Evolutionary conservation across 2,329 filamentous ascomycete species (phyloP), one percentile per base, ranked within the genome.

Genomic region (Rosellinia necatrix): DNA sequence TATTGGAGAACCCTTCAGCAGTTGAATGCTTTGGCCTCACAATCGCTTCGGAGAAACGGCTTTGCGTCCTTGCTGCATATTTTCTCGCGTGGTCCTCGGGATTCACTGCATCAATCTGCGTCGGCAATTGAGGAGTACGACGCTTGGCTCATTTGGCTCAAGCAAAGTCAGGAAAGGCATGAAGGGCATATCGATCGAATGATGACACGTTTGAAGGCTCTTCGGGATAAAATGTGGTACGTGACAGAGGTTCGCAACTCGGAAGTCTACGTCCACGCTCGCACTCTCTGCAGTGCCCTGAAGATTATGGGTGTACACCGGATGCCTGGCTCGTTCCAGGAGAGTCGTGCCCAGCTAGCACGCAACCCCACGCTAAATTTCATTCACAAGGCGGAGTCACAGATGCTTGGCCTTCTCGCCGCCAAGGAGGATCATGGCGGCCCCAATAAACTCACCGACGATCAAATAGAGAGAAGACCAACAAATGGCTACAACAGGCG

Each of bases 141-240:
- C 62, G 88, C 88, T 3, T 91, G 89, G 89, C 83, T 93, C 27
- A 85, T 92, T 10, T 92, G 89, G 84, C 80, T 96, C 17, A 91
- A 91, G 68, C 89, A 91, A 64, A 91, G 88, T 21, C 87, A 93
- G 66, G 89, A 91, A 66, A 84, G 89, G 3, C 86, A 92, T 43
- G 90, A 93, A 65, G 82, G 81, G 2, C 81, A 85, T 10, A 87
- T 92, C 30, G 88, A 91, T 35, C 80, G 84, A 4, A 90, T 91
- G 83, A 89, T 91, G 80, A 80, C 81, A 56, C 84, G 85, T 4
- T 80, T 94, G 32, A 84, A 87, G 54, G 86, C 88, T 19, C 80
- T 97, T 34, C 85, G 94, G 37, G 90, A 96, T 71, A 97, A 97
- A 78, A 96, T 97, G 90, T 99, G 94, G 94, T 99, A 96, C 71